A percentile compares a stretch with the other conserved stretches of the same genome.
These are phyloP conservation scores for Ascocoryne sarcoides DNA, from an alignment of 2,329 filamentous ascomycete species.

Conservation along the genomic window DNA sequence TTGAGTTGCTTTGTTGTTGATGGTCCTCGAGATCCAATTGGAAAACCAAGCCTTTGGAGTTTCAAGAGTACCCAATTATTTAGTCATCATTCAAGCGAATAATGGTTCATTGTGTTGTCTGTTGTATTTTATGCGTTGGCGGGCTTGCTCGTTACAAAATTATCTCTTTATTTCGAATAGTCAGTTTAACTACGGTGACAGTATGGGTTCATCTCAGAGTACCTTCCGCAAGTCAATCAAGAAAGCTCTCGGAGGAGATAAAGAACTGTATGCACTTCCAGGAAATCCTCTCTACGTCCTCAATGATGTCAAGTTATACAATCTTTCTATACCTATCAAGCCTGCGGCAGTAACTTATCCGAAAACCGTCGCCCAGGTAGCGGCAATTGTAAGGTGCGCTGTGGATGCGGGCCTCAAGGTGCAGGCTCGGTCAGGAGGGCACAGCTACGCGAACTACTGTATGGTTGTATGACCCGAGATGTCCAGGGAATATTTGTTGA, in stretches of 20 bases:
- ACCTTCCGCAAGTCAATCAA: slow-evolving; percentile 6
- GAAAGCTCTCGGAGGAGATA: slow-evolving; percentile 12
- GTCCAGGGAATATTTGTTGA: slow-evolving; percentile 1
- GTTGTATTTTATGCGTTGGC: too few species aligned
- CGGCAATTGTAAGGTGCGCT: slow-evolving; percentile 39
- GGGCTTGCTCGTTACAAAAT: too few species aligned
- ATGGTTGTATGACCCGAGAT: slow-evolving; percentile 1
- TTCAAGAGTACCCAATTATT: too few species aligned
- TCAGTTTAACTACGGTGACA: too few species aligned
- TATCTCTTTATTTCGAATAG: too few species aligned
- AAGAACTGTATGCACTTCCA: slow-evolving; percentile 15
- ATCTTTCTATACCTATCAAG: slow-evolving; percentile 12
- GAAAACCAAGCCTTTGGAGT: too few species aligned
- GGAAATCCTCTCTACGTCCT: slow-evolving; percentile 12
- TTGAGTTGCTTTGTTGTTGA: too few species aligned
- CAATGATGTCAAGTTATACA: slow-evolving; percentile 18
- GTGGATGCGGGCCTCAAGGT: slow-evolving; percentile 35
- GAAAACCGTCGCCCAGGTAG: slow-evolving; percentile 30
- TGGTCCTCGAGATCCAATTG: too few species aligned
- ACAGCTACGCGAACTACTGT: slow-evolving; percentile 41
- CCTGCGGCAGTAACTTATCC: slow-evolving; percentile 21
- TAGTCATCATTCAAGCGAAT: too few species aligned
- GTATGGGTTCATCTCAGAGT: slow-evolving; percentile 10
- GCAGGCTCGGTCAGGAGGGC: slow-evolving; percentile 42
- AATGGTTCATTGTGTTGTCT: too few species aligned